These are phyloP conservation scores for Penicillium steckii DNA, from an alignment of 495 filamentous ascomycete genomes.

Conservation along the genomic window DNA sequence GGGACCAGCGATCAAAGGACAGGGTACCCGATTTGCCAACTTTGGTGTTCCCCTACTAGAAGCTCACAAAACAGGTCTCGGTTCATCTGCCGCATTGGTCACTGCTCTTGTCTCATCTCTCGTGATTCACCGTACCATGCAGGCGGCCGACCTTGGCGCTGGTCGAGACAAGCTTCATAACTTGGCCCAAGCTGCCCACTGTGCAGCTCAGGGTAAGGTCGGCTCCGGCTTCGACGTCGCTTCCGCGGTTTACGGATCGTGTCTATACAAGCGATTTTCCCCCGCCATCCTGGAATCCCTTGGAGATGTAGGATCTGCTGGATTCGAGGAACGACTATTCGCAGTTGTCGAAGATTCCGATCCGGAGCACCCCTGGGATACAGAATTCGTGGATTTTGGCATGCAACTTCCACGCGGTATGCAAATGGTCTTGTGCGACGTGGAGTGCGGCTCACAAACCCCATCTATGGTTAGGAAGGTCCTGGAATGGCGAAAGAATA, in stretches of 20 bases:
- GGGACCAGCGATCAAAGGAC: constrained; percentile 19
- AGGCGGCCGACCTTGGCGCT: constrained; percentile 54
- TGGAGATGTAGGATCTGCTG: constrained; percentile 58
- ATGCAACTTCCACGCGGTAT: constrained; percentile 65
- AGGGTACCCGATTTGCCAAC: constrained; percentile 61
- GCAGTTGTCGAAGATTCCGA: constrained; percentile 61
- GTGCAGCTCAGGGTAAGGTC: constrained; percentile 93
- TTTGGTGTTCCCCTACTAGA: constrained; percentile 72
- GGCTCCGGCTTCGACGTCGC: constrained; percentile 98
- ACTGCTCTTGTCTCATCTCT: constrained; percentile 85
- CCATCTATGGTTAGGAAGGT: constrained; percentile 94
- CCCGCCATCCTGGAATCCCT: constrained; percentile 66
- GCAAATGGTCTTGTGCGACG: constrained; percentile 87
- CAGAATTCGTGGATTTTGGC: constrained; percentile 61
- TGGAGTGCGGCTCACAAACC: constrained; percentile 90
- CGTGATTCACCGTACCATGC: constrained; percentile 74
- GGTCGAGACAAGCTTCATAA: constrained; percentile 70
- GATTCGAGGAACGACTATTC: constrained; percentile 66
- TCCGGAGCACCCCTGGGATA: constrained; percentile 66
- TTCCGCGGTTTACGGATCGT: constrained; percentile 85
- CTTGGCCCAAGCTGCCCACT: constrained; percentile 89
- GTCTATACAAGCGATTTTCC: constrained; percentile 87
- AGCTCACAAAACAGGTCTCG: constrained; percentile 95
- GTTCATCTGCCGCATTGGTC: constrained; percentile 91
- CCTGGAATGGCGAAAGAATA: constrained; percentile 72